Evolutionary conservation across 2,329 filamentous ascomycete species (phyloP).

Genomic region (Colletotrichum zoysiae): DNA sequence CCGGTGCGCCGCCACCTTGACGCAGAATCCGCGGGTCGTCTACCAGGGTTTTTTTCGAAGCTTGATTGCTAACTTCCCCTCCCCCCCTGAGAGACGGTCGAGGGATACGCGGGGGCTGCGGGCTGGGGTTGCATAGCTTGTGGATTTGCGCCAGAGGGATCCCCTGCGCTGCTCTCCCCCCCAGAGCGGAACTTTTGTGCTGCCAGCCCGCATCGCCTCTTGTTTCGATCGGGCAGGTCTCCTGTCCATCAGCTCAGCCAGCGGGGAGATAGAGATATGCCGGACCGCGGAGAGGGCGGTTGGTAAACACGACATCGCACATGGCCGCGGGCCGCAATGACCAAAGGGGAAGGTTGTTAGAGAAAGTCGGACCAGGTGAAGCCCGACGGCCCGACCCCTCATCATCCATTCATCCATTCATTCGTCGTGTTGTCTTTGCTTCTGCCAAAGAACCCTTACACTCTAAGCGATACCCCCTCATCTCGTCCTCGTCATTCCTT

Average conservation of each 20-base stretch:
- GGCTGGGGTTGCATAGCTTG: constrained; percentile 5
- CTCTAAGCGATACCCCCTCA: background rate
- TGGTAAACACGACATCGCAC: background rate
- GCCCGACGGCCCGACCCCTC: constrained; percentile 28
- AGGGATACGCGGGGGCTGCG: background rate
- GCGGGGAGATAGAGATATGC: background rate
- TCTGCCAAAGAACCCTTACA: background rate
- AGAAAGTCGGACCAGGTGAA: constrained; percentile 5
- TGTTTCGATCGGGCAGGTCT: constrained; percentile 36
- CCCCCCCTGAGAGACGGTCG: background rate
- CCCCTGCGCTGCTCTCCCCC: background rate
- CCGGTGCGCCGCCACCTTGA: constrained; percentile 17
- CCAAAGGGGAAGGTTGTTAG: constrained; percentile 38
- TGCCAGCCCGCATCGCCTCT: constrained; percentile 3
- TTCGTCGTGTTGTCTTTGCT: background rate
- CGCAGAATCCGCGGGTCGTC: constrained; percentile 13
- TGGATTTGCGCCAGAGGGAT: background rate
- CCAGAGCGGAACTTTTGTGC: constrained; percentile 26
- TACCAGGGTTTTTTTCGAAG: background rate
- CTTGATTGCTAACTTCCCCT: background rate
- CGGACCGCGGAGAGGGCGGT: background rate
- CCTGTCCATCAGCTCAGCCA: background rate
- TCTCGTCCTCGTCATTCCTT: background rate
- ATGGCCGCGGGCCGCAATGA: constrained; percentile 23
- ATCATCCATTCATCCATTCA: background rate